phyloP scores from a whole-genome alignment of 176 grass and related monocot genomes.

The Elaeis guineensis region DNA sequence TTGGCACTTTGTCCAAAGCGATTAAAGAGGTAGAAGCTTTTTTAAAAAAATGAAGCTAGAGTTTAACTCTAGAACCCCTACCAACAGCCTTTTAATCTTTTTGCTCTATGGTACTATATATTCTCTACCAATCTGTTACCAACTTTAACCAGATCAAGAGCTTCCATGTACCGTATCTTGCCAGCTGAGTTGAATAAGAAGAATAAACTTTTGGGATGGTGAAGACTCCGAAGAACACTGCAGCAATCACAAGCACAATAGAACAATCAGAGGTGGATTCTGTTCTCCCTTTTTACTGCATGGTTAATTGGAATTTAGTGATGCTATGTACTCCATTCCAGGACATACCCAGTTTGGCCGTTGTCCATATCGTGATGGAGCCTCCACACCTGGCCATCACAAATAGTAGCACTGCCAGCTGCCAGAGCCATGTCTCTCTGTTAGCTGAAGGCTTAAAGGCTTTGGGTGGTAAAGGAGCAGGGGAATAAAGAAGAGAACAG shows the following conservation, averaged over 20 bases:
- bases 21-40: too few species aligned
- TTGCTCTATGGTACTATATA: too few species aligned
- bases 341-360: conserved; percentile 71
- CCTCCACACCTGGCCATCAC: conserved; percentile 83
- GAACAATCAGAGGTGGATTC: not conserved
- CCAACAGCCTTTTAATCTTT: too few species aligned
- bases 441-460: not conserved
- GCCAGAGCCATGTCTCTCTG: conserved; percentile 29
- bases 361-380: conserved; percentile 69
- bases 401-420: conserved; percentile 86
- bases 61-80: too few species aligned
- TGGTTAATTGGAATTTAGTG: not conserved
- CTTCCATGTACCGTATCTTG: conserved; percentile 65
- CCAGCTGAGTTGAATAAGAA: conserved; percentile 80
- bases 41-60: too few species aligned
- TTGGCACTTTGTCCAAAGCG: too few species aligned
- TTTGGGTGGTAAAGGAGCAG: too few species aligned
- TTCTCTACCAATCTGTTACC: too few species aligned
- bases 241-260: conserved; percentile 5
- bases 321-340: not conserved
- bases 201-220: conserved; percentile 85
- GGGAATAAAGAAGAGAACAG: not conserved
- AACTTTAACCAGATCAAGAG: not conserved
- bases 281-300: not conserved
- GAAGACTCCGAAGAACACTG: conserved; percentile 94